phyloP scores from a whole-genome alignment of 305 asterid genomes.

The Ruellia speciosa region DNA sequence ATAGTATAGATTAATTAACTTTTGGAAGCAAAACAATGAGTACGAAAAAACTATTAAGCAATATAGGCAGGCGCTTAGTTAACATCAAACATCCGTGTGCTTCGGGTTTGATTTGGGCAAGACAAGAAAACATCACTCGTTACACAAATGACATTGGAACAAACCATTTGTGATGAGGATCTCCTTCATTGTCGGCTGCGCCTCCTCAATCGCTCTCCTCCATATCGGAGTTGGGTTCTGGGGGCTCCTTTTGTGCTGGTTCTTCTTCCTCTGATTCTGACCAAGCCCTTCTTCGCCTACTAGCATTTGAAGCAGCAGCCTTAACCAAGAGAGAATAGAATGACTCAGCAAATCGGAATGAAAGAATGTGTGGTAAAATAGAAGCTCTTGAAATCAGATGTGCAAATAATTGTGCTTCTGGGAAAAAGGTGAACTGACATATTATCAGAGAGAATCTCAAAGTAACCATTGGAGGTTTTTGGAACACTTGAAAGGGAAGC shows the following conservation, averaged over 20 bases:
- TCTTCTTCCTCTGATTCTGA: conserved; percentile 93
- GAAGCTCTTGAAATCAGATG: not conserved
- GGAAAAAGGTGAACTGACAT: too few species aligned
- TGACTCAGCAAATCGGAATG: conserved; percentile 9
- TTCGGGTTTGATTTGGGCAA: too few species aligned
- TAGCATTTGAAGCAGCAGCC: conserved; percentile 51
- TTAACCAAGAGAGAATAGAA: conserved; percentile 25
- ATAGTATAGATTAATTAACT: too few species aligned
- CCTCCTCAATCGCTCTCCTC: conserved; percentile 51
- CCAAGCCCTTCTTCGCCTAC: conserved; percentile 57
- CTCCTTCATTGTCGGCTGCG: conserved; percentile 43
- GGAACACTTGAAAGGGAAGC: too few species aligned
- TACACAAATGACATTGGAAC: not conserved
- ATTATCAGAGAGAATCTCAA: too few species aligned
- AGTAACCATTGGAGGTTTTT: too few species aligned
- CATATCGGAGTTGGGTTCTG: conserved; percentile 29
- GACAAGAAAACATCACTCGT: not conserved
- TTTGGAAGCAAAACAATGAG: too few species aligned
- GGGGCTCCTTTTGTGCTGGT: conserved; percentile 37
- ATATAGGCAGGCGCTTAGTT: too few species aligned
- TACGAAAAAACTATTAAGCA: too few species aligned
- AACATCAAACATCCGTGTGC: too few species aligned
- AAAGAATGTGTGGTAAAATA: conserved; percentile 1
- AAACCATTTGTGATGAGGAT: not conserved
- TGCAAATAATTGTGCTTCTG: too few species aligned